These are phyloP conservation scores for Nadsonia fulvescens DNA, from an alignment of 805 yeast species.

Conservation along the genomic window DNA sequence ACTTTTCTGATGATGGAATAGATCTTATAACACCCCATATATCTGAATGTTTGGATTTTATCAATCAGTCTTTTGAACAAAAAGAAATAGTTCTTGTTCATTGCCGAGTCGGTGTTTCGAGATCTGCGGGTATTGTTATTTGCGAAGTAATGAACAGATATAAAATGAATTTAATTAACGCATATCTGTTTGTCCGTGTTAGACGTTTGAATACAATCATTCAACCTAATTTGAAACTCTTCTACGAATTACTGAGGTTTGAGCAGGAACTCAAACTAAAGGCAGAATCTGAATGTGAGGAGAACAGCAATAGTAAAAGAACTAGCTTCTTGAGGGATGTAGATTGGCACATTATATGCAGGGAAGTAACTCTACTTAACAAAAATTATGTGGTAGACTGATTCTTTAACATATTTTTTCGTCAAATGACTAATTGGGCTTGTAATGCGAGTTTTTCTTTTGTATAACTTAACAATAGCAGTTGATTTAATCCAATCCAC, in stretches of 20 bases:
- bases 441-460: conserved; percentile 3
- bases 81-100: conserved; percentile 52
- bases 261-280: too few relatives aligned
- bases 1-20: conserved; percentile 80
- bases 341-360: conserved; percentile 77
- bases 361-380: conserved; percentile 65
- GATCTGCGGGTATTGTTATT: conserved; percentile 88
- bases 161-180: conserved; percentile 46
- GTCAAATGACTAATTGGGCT: conserved; percentile 1
- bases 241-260: conserved; percentile 83
- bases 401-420: conserved; percentile 5
- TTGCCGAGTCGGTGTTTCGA: conserved; percentile 87
- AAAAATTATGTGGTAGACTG: conserved; percentile 31
- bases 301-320: conserved; percentile 13
- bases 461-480: conserved; percentile 1
- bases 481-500: neutral
- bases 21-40: conserved; percentile 51
- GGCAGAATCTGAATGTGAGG: conserved; percentile 55
- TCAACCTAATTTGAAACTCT: conserved; percentile 78
- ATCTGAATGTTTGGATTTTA: conserved; percentile 43
- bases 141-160: conserved; percentile 81
- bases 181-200: conserved; percentile 77
- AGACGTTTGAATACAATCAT: conserved; percentile 78
- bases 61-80: conserved; percentile 31
- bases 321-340: conserved; percentile 33